These are phyloP conservation scores for Coleophoma crateriformis DNA, from an alignment of 2,329 filamentous ascomycete genomes.

Conservation along the genomic window DNA sequence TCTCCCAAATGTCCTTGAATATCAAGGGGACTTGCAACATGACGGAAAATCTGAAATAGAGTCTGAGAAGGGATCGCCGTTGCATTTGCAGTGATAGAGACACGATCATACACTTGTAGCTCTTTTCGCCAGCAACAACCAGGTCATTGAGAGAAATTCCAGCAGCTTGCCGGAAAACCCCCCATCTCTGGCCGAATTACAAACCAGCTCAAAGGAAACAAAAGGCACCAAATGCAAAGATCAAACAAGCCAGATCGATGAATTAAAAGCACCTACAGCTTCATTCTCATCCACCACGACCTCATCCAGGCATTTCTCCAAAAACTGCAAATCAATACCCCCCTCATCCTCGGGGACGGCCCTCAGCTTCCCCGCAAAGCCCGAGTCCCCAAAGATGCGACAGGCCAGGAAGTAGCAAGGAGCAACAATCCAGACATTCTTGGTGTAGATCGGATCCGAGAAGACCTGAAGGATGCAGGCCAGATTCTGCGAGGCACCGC, in stretches of 20 bases:
- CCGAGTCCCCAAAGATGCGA: constrained; percentile 77
- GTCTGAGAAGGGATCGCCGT: too few species aligned
- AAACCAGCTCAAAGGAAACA: neutral
- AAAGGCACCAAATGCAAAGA: neutral
- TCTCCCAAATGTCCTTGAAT: too few species aligned
- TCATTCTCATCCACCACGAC: constrained; percentile 16
- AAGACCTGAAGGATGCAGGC: constrained; percentile 74
- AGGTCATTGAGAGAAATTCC: too few species aligned
- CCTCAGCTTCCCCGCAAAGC: constrained; percentile 61
- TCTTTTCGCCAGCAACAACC: too few species aligned
- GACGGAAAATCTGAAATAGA: too few species aligned
- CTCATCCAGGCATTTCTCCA: constrained; percentile 35
- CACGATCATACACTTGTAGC: too few species aligned
- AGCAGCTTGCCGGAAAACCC: too few species aligned
- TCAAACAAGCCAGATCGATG: neutral
- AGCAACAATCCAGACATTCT: constrained; percentile 72
- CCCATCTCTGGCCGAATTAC: too few species aligned
- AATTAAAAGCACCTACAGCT: constrained; percentile 7
- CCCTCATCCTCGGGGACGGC: constrained; percentile 73
- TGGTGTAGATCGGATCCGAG: constrained; percentile 71
- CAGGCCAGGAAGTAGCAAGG: constrained; percentile 84
- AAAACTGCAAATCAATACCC: constrained; percentile 63
- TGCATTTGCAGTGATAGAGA: too few species aligned
- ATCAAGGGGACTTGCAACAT: too few species aligned
- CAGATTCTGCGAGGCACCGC: constrained; percentile 79